Conservation (phyloP, 2,329 filamentous ascomycete species). For the Phialocephala sp. region DNA sequence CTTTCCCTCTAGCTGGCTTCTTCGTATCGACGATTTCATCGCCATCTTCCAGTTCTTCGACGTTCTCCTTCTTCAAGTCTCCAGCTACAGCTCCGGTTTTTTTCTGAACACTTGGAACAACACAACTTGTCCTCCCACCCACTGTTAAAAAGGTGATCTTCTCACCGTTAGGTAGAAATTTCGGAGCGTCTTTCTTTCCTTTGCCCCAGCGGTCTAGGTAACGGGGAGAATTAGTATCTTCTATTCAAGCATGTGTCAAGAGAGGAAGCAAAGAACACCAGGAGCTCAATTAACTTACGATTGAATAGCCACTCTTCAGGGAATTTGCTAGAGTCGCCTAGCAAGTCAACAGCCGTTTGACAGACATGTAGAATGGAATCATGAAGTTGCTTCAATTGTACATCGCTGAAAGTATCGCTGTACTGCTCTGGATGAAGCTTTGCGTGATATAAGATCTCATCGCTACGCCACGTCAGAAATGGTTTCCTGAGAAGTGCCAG, state of each 20-base stretch:
- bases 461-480: conserved; percentile 49
- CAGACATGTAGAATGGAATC: conserved; percentile 79
- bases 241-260: too few relatives aligned
- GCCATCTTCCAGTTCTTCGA: conserved; percentile 6
- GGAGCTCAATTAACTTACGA: conserved; percentile 31
- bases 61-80: conserved; percentile 33
- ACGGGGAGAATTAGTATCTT: too few relatives aligned
- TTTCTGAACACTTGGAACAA: conserved; percentile 85
- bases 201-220: conserved; percentile 78
- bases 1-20: conserved; percentile 37
- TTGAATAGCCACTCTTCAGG: conserved; percentile 89
- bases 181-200: conserved; percentile 73
- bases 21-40: conserved; percentile 24
- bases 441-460: conserved; percentile 91
- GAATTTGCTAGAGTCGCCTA: conserved; percentile 84
- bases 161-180: conserved; percentile 79
- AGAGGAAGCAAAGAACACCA: too few relatives aligned
- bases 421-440: conserved; percentile 92
- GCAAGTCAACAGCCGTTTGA: conserved; percentile 74
- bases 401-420: conserved; percentile 77
- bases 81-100: conserved; percentile 55
- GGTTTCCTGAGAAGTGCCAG: not conserved
- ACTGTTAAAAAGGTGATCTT: conserved; percentile 88
- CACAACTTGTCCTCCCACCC: conserved; percentile 88
- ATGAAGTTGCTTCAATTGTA: conserved; percentile 74